Percentiles rank a stretch among this genome's conserved stretches.
These are phyloP conservation scores for Tardiomyces depauwii DNA, from an alignment of 1,139 yeast species.

Conservation along the genomic window DNA sequence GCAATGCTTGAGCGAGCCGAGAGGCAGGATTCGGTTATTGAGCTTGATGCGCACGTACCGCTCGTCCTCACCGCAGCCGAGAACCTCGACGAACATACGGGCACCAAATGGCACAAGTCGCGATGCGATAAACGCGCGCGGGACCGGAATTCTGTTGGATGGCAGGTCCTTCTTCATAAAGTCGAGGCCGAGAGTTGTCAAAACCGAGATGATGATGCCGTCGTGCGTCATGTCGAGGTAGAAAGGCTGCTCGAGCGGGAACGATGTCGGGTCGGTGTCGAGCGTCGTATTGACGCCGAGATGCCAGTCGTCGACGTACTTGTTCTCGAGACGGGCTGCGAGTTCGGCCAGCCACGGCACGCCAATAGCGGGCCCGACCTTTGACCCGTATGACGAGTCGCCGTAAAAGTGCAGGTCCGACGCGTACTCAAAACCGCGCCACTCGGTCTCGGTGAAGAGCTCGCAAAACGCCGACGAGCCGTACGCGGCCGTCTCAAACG, in stretches of 20 bases:
- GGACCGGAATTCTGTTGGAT: conserved; percentile 25
- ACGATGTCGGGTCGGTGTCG: conserved; percentile 18
- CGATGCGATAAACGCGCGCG: conserved; percentile 30
- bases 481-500: conserved; percentile 38
- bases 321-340: conserved; percentile 24
- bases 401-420: conserved; percentile 33
- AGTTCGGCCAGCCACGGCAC: conserved; percentile 33
- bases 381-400: conserved; percentile 27
- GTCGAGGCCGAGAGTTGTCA: conserved; percentile 30
- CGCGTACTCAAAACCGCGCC: conserved; percentile 38
- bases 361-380: conserved; percentile 31
- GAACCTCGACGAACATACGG: conserved; percentile 28
- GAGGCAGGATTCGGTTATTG: conserved; percentile 31
- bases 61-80: conserved; percentile 25
- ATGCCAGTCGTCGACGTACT: conserved; percentile 16
- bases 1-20: conserved; percentile 26
- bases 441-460: conserved; percentile 38
- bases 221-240: conserved; percentile 36
- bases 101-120: conserved; percentile 35
- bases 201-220: conserved; percentile 27
- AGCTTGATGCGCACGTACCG: conserved; percentile 26
- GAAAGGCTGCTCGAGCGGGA: conserved; percentile 32
- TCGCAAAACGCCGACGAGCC: conserved; percentile 39
- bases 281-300: conserved; percentile 29
- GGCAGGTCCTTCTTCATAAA: conserved; percentile 27